phyloP scores from a whole-genome alignment of 768 basidiomycete genomes.

The Agrocybe praecox region DNA sequence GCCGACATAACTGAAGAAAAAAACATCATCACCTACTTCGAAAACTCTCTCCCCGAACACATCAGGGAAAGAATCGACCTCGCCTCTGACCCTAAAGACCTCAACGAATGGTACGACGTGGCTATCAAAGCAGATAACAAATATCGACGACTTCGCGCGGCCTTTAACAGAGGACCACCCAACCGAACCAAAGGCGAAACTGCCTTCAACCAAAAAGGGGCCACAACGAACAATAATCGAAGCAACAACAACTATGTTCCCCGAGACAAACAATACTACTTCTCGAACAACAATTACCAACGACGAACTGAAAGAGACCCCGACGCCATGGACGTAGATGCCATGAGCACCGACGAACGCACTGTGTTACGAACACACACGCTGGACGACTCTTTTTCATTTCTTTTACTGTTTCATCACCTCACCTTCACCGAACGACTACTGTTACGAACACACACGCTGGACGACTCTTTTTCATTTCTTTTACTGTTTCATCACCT shows the following conservation, averaged over 20 bases:
- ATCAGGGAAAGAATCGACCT: background rate
- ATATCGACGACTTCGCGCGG: background rate
- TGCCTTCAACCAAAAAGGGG: no score
- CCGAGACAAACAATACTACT: no score
- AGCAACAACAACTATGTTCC: no score
- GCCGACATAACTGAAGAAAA: background rate
- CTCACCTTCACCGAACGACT: no score
- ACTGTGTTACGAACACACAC: no score
- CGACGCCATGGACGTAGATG: slow-evolving; percentile 7
- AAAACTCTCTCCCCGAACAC: background rate
- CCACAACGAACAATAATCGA: no score
- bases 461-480: no score
- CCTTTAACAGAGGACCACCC: background rate
- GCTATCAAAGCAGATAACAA: background rate
- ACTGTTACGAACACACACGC: no score
- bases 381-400: no score
- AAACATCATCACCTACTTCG: background rate
- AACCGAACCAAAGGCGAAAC: background rate
- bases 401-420: no score
- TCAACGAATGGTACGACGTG: background rate
- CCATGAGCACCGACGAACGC: background rate
- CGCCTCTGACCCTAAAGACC: background rate
- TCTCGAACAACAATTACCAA: no score
- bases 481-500: no score
- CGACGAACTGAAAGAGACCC: background rate